These are phyloP conservation scores for Phlebiopsis gigantea DNA, from an alignment of 768 basidiomycete genomes.

Conservation along the genomic window DNA sequence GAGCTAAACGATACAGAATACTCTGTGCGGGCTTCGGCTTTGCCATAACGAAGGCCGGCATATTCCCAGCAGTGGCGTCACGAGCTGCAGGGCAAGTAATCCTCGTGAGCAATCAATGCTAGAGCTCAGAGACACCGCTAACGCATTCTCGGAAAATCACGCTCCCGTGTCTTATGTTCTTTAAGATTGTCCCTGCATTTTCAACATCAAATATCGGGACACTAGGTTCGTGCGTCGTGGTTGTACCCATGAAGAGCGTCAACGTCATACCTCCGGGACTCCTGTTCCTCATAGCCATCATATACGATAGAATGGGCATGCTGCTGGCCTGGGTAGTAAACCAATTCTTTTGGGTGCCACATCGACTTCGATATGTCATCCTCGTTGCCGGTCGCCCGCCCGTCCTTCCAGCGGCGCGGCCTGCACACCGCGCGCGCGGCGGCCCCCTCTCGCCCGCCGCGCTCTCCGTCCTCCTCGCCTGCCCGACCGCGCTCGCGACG, in stretches of 20 bases:
- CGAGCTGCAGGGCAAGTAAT: conserved; percentile 55
- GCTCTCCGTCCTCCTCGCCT: conserved; percentile 45
- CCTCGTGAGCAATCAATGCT: conserved; percentile 32
- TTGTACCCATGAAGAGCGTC: not conserved
- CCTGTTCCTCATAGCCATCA: conserved; percentile 50
- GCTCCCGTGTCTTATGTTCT: conserved; percentile 63
- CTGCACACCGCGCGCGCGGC: not conserved
- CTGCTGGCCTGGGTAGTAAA: conserved; percentile 49
- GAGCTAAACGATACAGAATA: conserved; percentile 31
- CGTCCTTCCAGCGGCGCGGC: not conserved
- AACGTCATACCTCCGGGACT: conserved; percentile 39
- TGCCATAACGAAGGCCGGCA: conserved; percentile 50
- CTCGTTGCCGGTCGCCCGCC: conserved; percentile 61
- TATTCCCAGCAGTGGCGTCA: conserved; percentile 55
- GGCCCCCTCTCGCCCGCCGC: conserved; percentile 44
- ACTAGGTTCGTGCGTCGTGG: conserved; percentile 35
- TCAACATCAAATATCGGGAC: conserved; percentile 48
- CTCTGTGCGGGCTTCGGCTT: conserved; percentile 53
- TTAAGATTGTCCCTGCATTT: conserved; percentile 66
- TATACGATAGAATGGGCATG: conserved; percentile 56
- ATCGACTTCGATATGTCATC: conserved; percentile 68
- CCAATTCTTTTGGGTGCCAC: conserved; percentile 71
- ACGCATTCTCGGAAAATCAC: conserved; percentile 41
- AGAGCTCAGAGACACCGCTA: not conserved
- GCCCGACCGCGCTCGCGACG: conserved; percentile 52